phyloP scores from a whole-genome alignment of 345 rosid species.

The Conringia planisiliqua region DNA sequence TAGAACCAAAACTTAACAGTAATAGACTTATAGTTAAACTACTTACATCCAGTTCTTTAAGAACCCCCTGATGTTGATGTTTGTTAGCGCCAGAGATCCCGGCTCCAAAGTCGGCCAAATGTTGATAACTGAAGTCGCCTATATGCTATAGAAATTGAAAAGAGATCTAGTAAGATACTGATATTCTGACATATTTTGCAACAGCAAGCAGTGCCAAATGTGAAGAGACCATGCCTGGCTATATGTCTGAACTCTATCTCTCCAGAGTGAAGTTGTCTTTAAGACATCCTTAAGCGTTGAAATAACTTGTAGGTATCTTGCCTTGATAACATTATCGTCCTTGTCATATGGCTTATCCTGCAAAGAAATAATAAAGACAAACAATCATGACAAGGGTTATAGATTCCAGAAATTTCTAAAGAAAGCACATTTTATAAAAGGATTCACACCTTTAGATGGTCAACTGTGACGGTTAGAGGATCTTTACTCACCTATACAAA shows the following conservation, averaged over 20 bases:
- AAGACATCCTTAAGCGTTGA: slow-evolving; percentile 81
- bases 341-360: slow-evolving; percentile 75
- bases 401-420: not conserved
- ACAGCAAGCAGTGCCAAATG: not conserved
- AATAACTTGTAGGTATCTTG: slow-evolving; percentile 84
- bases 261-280: slow-evolving; percentile 77
- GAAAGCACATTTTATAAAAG: not conserved
- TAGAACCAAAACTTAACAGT: not conserved
- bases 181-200: not conserved
- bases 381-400: not conserved
- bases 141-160: slow-evolving; percentile 55
- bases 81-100: slow-evolving; percentile 88
- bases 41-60: slow-evolving; percentile 95
- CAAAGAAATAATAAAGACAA: slow-evolving; percentile 15
- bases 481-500: slow-evolving; percentile 61
- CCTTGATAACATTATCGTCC: slow-evolving; percentile 86
- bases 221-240: slow-evolving; percentile 50
- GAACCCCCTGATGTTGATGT: slow-evolving; percentile 67
- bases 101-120: slow-evolving; percentile 93
- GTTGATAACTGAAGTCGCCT: slow-evolving; percentile 71
- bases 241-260: slow-evolving; percentile 84
- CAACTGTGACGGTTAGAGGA: slow-evolving; percentile 71
- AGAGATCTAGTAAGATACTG: slow-evolving; percentile 1
- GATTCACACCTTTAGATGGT: slow-evolving; percentile 68
- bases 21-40: not conserved